Evolutionary conservation across 2,329 filamentous ascomycete genomes (phyloP).

Genomic region (Orbilia blumenaviensis): DNA sequence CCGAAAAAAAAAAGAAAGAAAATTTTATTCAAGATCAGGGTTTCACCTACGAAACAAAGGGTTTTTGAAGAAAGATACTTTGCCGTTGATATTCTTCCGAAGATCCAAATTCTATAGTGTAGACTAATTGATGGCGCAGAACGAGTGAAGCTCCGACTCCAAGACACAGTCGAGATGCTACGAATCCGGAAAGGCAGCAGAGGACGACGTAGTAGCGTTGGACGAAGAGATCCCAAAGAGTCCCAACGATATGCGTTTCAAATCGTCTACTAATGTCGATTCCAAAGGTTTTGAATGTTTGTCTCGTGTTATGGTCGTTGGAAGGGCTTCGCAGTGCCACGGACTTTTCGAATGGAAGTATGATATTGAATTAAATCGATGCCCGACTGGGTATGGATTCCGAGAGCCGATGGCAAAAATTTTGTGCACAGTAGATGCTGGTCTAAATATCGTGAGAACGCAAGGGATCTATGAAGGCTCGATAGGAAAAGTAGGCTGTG

Average conservation of each 20-base stretch:
- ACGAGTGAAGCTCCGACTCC: background rate
- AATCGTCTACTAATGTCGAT: background rate
- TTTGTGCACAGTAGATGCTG: background rate
- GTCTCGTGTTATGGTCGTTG: constrained; percentile 39
- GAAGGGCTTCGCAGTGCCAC: background rate
- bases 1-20: background rate
- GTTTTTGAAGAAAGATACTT: background rate
- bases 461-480: background rate
- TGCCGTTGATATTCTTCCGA: background rate
- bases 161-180: constrained; percentile 4
- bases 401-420: background rate
- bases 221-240: constrained; percentile 22
- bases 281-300: constrained; percentile 12
- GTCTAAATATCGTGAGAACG: constrained; percentile 11
- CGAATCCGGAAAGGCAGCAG: constrained; percentile 14
- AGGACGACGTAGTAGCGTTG: constrained; percentile 10
- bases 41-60: constrained; percentile 44
- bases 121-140: background rate
- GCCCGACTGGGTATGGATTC: background rate
- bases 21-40: background rate
- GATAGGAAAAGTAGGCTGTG: constrained; percentile 33
- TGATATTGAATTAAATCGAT: background rate
- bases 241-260: constrained; percentile 44
- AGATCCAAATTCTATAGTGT: background rate
- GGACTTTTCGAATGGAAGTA: background rate